Conservation (phyloP, 805 yeast species). For the Candida montana region DNA sequence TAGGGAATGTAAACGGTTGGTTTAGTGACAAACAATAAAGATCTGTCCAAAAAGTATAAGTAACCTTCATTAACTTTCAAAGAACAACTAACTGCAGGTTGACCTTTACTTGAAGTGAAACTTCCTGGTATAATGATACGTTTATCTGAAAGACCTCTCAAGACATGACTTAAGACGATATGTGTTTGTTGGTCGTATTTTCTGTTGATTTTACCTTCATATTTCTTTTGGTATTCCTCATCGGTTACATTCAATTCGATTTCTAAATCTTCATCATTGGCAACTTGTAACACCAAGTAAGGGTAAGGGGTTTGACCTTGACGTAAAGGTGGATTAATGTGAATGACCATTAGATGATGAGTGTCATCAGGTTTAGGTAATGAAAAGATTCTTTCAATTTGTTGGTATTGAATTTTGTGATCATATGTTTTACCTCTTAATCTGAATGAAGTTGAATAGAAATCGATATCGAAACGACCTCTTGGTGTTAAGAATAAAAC, state of each 20-base stretch:
- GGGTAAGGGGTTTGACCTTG: constrained; percentile 98
- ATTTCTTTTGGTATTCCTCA: constrained; percentile 69
- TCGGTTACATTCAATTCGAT: constrained; percentile 83
- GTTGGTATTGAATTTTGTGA: constrained; percentile 86
- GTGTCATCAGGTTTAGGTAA: constrained; percentile 92
- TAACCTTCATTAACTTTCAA: constrained; percentile 94
- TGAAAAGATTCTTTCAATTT: constrained; percentile 84
- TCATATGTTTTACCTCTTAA: constrained; percentile 97
- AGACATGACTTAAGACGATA: constrained; percentile 79
- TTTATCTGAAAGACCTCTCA: constrained; percentile 85
- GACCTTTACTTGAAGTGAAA: constrained; percentile 67
- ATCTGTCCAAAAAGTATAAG: constrained; percentile 86
- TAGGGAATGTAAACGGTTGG: constrained; percentile 91
- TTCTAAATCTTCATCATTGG: constrained; percentile 85
- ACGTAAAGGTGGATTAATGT: constrained; percentile 93
- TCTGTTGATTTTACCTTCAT: constrained; percentile 67
- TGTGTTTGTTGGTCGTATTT: constrained; percentile 81
- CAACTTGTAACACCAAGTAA: constrained; percentile 83
- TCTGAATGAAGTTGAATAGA: constrained; percentile 82
- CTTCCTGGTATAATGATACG: constrained; percentile 82
- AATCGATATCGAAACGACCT: constrained; percentile 96
- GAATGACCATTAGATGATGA: constrained; percentile 81
- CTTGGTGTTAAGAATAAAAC: constrained; percentile 92
- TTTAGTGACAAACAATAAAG: constrained; percentile 85
- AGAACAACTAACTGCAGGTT: constrained; percentile 87